These are phyloP conservation scores for Pilatotrama ljubarskyi DNA, from an alignment of 768 basidiomycete species.

Conservation along the genomic window DNA sequence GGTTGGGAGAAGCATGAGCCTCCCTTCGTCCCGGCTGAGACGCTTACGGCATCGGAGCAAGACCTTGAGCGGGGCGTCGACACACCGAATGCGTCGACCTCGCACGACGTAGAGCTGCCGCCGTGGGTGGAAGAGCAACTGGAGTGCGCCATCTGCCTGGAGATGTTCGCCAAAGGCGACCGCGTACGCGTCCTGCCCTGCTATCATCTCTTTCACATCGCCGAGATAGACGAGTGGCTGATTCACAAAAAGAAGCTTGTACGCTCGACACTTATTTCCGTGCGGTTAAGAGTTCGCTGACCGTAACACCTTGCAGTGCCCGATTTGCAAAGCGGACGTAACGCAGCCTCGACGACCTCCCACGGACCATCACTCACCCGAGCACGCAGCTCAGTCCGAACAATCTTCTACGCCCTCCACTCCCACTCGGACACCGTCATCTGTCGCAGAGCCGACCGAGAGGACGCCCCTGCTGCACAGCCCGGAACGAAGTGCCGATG, in stretches of 20 bases:
- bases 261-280: no score
- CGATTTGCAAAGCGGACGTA: constrained; percentile 90
- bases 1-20: constrained; percentile 80
- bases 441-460: background rate
- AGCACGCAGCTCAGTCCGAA: background rate
- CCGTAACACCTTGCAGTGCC: constrained; percentile 56
- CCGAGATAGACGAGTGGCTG: constrained; percentile 92
- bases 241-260: constrained; percentile 92
- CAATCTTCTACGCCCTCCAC: background rate
- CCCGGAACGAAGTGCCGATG: constrained; percentile 4
- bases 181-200: constrained; percentile 90
- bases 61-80: constrained; percentile 26
- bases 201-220: constrained; percentile 91
- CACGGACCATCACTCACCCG: background rate
- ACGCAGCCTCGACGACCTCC: constrained; percentile 45
- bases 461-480: constrained; percentile 14
- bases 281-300: background rate
- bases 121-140: constrained; percentile 80
- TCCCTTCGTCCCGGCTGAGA: constrained; percentile 18
- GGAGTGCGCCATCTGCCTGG: constrained; percentile 94
- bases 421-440: background rate
- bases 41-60: constrained; percentile 5
- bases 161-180: constrained; percentile 83
- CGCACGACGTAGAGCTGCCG: constrained; percentile 38
- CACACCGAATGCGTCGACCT: constrained; percentile 21